Percentiles rank a stretch among this genome's conserved stretches.
phyloP scores from a whole-genome alignment of 139 green algal species.

The Coccomyxa sp. region DNA sequence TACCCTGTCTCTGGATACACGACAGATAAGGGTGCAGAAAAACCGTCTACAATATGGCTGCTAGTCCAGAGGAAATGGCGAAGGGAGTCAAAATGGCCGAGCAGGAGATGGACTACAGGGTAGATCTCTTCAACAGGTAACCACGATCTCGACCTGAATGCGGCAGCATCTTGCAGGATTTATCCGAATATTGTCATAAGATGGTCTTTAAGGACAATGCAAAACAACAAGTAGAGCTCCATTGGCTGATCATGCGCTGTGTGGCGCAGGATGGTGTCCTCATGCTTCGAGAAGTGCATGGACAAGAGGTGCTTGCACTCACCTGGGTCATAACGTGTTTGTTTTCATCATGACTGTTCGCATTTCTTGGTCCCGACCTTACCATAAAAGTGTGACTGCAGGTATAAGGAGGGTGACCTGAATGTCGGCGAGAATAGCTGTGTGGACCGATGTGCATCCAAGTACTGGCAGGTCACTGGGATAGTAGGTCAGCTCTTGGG shows the following conservation, averaged over 20 bases:
- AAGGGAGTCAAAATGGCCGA: conserved; percentile 67
- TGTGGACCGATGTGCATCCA: conserved; percentile 87
- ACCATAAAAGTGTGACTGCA: conserved; percentile 27
- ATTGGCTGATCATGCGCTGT: background rate
- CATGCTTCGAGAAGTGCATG: conserved; percentile 83
- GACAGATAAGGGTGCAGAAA: too few relatives aligned
- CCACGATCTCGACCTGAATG: background rate
- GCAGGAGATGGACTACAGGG: conserved; percentile 91
- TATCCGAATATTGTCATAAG: background rate
- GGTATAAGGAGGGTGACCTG: conserved; percentile 90
- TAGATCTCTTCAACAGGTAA: conserved; percentile 89
- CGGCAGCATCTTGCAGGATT: background rate
- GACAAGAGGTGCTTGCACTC: conserved; percentile 58
- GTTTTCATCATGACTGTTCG: background rate
- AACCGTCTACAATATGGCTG: background rate
- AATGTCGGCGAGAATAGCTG: conserved; percentile 95
- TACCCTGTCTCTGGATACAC: too few relatives aligned
- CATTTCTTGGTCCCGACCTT: background rate
- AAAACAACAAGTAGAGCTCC: too few relatives aligned
- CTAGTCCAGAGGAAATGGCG: conserved; percentile 2
- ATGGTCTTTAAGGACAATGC: too few relatives aligned
- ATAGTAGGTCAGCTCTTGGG: conserved; percentile 53
- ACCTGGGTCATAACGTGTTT: background rate
- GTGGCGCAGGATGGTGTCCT: conserved; percentile 73
- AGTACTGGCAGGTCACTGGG: conserved; percentile 91